Evolutionary conservation across 371 early-diverging fungal species (phyloP).

Genomic region (Rhizopus sp.): DNA sequence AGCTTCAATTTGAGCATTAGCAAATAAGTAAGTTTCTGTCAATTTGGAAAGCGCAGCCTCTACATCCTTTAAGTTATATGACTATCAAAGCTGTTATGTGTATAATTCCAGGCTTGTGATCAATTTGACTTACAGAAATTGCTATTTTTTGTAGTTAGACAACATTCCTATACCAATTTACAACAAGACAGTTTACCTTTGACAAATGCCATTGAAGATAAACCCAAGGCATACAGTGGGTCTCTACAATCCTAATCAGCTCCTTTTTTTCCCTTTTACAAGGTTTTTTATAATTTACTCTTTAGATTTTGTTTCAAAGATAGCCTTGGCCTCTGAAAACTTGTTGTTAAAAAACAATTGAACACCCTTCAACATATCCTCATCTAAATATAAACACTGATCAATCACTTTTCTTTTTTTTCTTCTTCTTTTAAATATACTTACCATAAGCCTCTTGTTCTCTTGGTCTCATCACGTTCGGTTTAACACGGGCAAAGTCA

Average conservation of each 20-base stretch:
- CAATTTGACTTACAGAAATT: slow-evolving; percentile 23
- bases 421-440: not conserved
- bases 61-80: slow-evolving; percentile 53
- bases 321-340: slow-evolving; percentile 46
- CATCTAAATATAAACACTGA: slow-evolving; percentile 32
- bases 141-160: slow-evolving; percentile 19
- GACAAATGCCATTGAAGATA: slow-evolving; percentile 45
- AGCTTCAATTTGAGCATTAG: slow-evolving; percentile 54
- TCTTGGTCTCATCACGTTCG: slow-evolving; percentile 42
- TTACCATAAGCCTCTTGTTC: slow-evolving; percentile 50
- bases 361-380: slow-evolving; percentile 50
- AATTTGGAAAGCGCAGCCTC: slow-evolving; percentile 47
- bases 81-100: slow-evolving; percentile 27
- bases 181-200: slow-evolving; percentile 33
- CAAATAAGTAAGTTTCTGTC: slow-evolving; percentile 49
- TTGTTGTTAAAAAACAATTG: slow-evolving; percentile 57
- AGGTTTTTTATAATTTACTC: slow-evolving; percentile 21
- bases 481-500: slow-evolving; percentile 25
- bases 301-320: slow-evolving; percentile 36
- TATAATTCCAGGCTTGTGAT: not conserved
- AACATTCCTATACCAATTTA: not conserved
- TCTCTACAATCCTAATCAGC: slow-evolving; percentile 24
- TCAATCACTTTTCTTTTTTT: not conserved
- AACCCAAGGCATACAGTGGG: slow-evolving; percentile 43
- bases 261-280: not conserved